Evolutionary conservation across 805 yeast genomes (phyloP).

Genomic region (Peterozyma xylosa): DNA sequence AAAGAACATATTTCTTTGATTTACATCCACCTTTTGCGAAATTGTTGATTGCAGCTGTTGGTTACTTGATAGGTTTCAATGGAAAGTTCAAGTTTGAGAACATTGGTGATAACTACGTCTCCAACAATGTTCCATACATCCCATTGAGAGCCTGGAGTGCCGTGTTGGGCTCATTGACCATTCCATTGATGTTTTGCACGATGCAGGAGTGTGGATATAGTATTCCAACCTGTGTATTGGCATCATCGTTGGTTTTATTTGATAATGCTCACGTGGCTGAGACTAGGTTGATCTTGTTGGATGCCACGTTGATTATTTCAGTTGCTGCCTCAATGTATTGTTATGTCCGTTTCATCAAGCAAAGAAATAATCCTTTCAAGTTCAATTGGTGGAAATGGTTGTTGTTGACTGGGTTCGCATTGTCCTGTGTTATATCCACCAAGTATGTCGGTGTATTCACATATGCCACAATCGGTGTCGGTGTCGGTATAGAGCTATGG

Average conservation of each 20-base stretch:
- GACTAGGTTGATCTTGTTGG: slow-evolving; percentile 84
- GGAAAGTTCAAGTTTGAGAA: slow-evolving; percentile 90
- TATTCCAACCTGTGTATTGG: slow-evolving; percentile 71
- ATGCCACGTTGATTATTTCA: slow-evolving; percentile 78
- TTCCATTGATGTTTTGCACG: slow-evolving; percentile 78
- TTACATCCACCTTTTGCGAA: slow-evolving; percentile 98
- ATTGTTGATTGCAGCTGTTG: slow-evolving; percentile 82
- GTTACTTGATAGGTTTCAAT: slow-evolving; percentile 81
- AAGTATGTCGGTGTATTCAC: slow-evolving; percentile 96
- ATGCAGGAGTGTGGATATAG: slow-evolving; percentile 80
- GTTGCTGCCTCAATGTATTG: slow-evolving; percentile 76
- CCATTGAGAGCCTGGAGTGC: slow-evolving; percentile 79
- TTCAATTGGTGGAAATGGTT: slow-evolving; percentile 85
- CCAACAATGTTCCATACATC: slow-evolving; percentile 78
- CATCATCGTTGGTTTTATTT: slow-evolving; percentile 67
- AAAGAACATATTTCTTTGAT: slow-evolving; percentile 90
- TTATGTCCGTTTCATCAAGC: slow-evolving; percentile 72
- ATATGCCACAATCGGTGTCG: slow-evolving; percentile 78
- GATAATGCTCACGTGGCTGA: slow-evolving; percentile 90
- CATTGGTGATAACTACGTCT: slow-evolving; percentile 76
- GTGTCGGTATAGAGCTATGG: slow-evolving; percentile 87
- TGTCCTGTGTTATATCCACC: slow-evolving; percentile 90
- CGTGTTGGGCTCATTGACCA: slow-evolving; percentile 70
- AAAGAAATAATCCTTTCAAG: slow-evolving; percentile 60
- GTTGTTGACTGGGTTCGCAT: slow-evolving; percentile 69